phyloP scores from a whole-genome alignment of 805 yeast genomes.

The Blastobotrys parvus region DNA sequence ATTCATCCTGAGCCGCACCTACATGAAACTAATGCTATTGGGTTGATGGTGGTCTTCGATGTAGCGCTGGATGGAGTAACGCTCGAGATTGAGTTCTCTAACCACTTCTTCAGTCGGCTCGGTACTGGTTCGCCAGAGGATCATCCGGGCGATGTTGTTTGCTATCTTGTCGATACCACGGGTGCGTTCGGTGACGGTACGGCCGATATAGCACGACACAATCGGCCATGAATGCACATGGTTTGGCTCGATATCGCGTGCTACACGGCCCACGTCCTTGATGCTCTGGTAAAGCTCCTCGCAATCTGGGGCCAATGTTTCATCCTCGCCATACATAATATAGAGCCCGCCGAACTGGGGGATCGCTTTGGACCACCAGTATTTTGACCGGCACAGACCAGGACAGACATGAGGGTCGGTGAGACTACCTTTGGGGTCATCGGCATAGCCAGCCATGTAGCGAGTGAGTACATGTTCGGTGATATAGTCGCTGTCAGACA shows the following conservation, averaged over 20 bases:
- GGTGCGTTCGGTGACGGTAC: conserved; percentile 36
- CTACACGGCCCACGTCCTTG: conserved; percentile 8
- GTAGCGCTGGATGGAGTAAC: neutral
- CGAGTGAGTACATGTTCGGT: conserved; percentile 9
- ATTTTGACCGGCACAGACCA: conserved; percentile 23
- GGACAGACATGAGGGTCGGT: conserved; percentile 29
- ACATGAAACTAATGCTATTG: too few species aligned
- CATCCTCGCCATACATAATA: conserved; percentile 38
- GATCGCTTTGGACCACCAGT: conserved; percentile 34
- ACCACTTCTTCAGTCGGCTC: neutral
- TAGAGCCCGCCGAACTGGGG: conserved; percentile 35
- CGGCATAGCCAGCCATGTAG: conserved; percentile 10
- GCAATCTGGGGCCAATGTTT: conserved; percentile 33
- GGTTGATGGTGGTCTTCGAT: too few species aligned
- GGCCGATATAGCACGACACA: conserved; percentile 33
- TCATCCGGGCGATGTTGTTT: conserved; percentile 36
- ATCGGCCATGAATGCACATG: conserved; percentile 45
- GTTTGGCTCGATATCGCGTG: conserved; percentile 18
- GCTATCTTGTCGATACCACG: conserved; percentile 34
- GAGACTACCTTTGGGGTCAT: conserved; percentile 11
- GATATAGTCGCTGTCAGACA: conserved; percentile 15
- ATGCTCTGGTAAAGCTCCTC: conserved; percentile 27
- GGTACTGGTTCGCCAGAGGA: conserved; percentile 32
- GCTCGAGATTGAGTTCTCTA: neutral
- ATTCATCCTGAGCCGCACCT: too few species aligned